A percentile compares a stretch with the other conserved stretches of the same genome.
phyloP scores from a whole-genome alignment of 305 asterid genomes.

The Solanum aculeatissimum region DNA sequence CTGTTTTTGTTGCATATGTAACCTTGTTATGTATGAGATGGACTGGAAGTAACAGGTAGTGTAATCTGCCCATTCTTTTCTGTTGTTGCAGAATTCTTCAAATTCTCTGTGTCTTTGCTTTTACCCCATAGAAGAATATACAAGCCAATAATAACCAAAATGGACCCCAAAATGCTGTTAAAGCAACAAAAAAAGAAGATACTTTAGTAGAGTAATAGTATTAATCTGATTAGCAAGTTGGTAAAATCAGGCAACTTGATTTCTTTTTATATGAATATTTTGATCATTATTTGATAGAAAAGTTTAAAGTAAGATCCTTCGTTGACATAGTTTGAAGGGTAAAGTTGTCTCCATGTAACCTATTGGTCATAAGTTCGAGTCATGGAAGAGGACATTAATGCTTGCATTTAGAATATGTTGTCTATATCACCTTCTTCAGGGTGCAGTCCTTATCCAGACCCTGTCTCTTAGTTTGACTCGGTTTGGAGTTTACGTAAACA shows the following conservation, averaged over 20 bases:
- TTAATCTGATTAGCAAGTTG: neutral
- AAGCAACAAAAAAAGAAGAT: neutral
- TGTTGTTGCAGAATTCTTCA: slow-evolving; percentile 12
- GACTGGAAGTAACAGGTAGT: neutral
- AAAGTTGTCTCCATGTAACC: fast-evolving
- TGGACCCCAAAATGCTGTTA: slow-evolving; percentile 63
- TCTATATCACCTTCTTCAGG: too few species aligned
- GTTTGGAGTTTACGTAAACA: neutral
- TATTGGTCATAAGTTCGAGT: neutral
- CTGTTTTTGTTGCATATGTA: neutral
- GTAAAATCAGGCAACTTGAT: neutral
- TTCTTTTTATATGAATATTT: neutral
- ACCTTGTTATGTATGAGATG: neutral
- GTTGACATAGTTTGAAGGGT: neutral
- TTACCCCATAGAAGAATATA: slow-evolving; percentile 78
- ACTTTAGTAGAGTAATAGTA: neutral
- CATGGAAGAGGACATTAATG: neutral
- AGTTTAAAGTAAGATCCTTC: too few species aligned
- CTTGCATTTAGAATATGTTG: neutral
- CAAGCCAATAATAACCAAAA: slow-evolving; percentile 53
- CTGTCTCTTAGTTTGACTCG: neutral
- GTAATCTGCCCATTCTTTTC: slow-evolving; percentile 3
- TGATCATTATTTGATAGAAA: neutral
- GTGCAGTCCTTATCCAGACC: too few species aligned
- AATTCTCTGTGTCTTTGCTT: slow-evolving; percentile 32